These are phyloP conservation scores for Knoxdaviesia proteae DNA, from an alignment of 2,329 filamentous ascomycete genomes.

Conservation along the genomic window DNA sequence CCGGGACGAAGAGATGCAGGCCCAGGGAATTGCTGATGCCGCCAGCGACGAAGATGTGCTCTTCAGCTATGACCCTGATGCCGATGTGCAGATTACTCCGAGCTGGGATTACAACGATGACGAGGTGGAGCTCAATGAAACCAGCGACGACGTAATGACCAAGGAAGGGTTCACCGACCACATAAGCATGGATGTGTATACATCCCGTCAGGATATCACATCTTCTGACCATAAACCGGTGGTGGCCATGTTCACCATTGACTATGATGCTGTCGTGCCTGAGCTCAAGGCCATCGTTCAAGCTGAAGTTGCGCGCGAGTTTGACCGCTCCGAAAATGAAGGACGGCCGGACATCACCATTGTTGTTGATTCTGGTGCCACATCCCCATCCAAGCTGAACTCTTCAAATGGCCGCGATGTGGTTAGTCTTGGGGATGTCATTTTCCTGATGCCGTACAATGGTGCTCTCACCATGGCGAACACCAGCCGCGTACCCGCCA, in stretches of 20 bases:
- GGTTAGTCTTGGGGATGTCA: constrained; percentile 60
- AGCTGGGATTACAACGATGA: constrained; percentile 48
- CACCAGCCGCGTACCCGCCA: constrained; percentile 64
- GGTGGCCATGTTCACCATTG: constrained; percentile 60
- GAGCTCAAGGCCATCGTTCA: constrained; percentile 69
- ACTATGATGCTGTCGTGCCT: constrained; percentile 71
- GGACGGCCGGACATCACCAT: constrained; percentile 64
- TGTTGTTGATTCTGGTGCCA: constrained; percentile 40
- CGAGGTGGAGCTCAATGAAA: constrained; percentile 22
- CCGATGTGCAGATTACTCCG: constrained; percentile 57
- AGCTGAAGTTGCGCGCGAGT: constrained; percentile 65
- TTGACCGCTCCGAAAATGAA: constrained; percentile 86
- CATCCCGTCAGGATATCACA: constrained; percentile 69
- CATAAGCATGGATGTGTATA: constrained; percentile 37
- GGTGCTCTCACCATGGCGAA: constrained; percentile 72
- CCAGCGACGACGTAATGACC: constrained; percentile 25
- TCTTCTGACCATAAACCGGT: constrained; percentile 95
- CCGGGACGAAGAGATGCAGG: constrained; percentile 71
- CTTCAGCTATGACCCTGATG: constrained; percentile 77
- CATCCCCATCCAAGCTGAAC: constrained; percentile 8
- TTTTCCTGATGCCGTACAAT: constrained; percentile 43
- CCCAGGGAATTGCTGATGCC: constrained; percentile 51
- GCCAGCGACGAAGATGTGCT: constrained; percentile 63
- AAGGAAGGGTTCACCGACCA: constrained; percentile 34
- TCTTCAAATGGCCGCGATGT: constrained; percentile 23